Conservation (phyloP, 78 protist species). For the Speleostelium caveatum region DNA sequence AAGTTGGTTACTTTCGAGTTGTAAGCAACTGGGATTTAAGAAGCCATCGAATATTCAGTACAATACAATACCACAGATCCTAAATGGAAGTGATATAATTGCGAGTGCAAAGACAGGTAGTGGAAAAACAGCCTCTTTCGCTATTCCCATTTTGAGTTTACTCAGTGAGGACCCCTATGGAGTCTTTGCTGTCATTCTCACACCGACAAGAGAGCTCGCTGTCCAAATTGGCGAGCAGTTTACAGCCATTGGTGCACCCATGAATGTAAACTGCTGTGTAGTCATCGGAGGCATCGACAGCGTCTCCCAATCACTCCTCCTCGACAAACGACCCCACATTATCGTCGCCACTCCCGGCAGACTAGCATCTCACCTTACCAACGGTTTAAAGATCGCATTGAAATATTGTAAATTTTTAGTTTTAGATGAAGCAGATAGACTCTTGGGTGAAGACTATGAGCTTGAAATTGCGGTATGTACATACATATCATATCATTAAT, state of each 20-base stretch:
- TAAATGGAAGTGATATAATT: constrained; percentile 75
- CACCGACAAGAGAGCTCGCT: constrained; percentile 97
- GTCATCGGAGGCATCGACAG: constrained; percentile 92
- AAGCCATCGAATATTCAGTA: constrained; percentile 74
- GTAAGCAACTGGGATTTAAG: constrained; percentile 67
- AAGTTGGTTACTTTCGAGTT: constrained; percentile 49
- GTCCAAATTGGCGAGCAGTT: constrained; percentile 95
- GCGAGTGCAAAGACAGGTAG: constrained; percentile 93
- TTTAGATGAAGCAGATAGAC: constrained; percentile 96
- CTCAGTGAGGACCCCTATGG: constrained; percentile 95
- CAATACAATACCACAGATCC: constrained; percentile 49
- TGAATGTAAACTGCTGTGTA: constrained; percentile 69
- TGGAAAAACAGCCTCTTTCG: constrained; percentile 99
- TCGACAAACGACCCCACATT: constrained; percentile 93
- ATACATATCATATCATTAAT: not conserved
- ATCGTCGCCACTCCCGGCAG: constrained; percentile 99
- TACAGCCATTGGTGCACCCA: constrained; percentile 86
- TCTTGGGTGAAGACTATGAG: constrained; percentile 86
- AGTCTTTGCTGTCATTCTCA: constrained; percentile 89
- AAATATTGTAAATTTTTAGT: constrained; percentile 79
- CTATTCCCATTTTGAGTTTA: constrained; percentile 95
- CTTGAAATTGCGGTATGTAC: constrained; percentile 73
- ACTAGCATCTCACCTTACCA: constrained; percentile 80
- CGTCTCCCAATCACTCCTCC: constrained; percentile 77
- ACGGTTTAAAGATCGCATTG: constrained; percentile 44